phyloP scores from a whole-genome alignment of 305 asterid species.

The Fraxinus baroniana region DNA sequence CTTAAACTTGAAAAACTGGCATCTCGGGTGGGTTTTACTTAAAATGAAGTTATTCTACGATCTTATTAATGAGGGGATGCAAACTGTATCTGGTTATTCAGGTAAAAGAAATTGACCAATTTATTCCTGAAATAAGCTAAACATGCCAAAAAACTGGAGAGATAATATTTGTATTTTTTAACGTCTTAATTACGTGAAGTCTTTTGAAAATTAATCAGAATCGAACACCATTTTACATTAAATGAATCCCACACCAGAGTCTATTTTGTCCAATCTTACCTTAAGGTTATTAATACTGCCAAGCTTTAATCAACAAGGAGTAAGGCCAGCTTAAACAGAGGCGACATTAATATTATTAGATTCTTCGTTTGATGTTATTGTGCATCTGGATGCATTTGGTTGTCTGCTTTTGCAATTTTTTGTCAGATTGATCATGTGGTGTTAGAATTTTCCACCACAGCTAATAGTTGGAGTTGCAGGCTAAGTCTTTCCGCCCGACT shows the following conservation, averaged over 20 bases:
- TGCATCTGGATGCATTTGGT: neutral
- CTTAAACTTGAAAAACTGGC: constrained; percentile 72
- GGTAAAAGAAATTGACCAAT: neutral
- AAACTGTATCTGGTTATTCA: neutral
- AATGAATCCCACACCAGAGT: constrained; percentile 5
- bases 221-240: neutral
- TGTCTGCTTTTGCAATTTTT: neutral
- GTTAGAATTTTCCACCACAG: neutral
- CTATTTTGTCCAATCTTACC: neutral
- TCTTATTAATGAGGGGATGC: neutral
- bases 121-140: neutral
- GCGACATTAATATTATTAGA: neutral
- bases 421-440: neutral
- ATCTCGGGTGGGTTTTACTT: constrained; percentile 58
- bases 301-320: neutral
- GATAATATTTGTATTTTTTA: neutral
- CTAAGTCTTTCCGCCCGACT: constrained; percentile 66
- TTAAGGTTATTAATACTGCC: neutral
- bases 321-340: neutral
- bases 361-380: neutral
- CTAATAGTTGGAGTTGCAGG: constrained; percentile 43
- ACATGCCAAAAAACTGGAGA: neutral
- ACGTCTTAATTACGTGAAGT: neutral
- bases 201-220: neutral
- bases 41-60: neutral